Percentiles rank a stretch among this genome's conserved stretches.
Conservation (phyloP, 106 monocot species). For the Dioscorea dumetorum region DNA sequence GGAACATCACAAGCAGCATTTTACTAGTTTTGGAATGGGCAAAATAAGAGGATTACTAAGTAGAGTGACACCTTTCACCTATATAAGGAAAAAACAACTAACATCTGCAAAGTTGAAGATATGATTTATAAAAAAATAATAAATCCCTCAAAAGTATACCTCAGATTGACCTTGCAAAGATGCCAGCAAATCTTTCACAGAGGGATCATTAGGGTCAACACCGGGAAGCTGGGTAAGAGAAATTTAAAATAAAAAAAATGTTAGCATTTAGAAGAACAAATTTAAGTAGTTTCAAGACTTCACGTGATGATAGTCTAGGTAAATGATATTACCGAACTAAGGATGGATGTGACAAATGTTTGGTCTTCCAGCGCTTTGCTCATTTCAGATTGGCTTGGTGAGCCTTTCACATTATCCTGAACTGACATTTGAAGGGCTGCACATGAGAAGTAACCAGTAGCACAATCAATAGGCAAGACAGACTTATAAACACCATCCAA, state of each 20-base stretch:
- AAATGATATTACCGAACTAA: conserved; percentile 60
- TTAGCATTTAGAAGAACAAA: neutral
- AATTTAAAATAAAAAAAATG: neutral
- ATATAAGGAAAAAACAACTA: neutral
- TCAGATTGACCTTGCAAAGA: conserved; percentile 67
- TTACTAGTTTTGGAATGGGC: neutral
- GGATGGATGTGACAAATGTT: conserved; percentile 86
- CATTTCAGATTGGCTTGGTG: conserved; percentile 49
- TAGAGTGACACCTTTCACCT: too few species aligned
- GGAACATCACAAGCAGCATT: neutral
- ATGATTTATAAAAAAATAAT: neutral
- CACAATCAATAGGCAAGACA: neutral
- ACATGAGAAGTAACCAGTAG: conserved; percentile 1
- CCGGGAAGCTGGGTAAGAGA: conserved; percentile 59
- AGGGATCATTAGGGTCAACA: conserved; percentile 82
- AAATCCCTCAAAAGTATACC: conserved; percentile 21
- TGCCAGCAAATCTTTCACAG: conserved; percentile 70
- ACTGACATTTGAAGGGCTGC: conserved; percentile 96
- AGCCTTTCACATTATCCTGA: conserved; percentile 43
- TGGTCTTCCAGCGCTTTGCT: conserved; percentile 83
- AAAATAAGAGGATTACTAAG: neutral
- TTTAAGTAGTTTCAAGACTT: neutral
- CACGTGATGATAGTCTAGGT: neutral
- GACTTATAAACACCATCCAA: neutral
- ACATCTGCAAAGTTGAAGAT: neutral